Conservation (phyloP, 2,329 filamentous ascomycete species). For the Daldinia eschscholtzii region DNA sequence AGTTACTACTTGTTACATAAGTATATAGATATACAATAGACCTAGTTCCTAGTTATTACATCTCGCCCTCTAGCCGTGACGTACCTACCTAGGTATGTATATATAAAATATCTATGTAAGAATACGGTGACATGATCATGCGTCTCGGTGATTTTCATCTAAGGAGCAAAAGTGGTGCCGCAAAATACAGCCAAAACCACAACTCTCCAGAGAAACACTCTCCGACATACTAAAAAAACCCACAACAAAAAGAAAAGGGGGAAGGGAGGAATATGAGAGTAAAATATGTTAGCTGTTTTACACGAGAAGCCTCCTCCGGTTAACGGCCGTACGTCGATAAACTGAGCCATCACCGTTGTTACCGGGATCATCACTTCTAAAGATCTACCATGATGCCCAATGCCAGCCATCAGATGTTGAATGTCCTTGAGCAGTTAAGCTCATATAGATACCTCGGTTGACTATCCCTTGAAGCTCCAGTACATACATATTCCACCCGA, state of each 20-base stretch:
- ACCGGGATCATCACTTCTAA: neutral
- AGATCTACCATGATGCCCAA: neutral
- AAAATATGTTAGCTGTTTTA: conserved; percentile 1
- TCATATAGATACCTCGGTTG: neutral
- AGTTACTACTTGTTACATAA: too few relatives aligned
- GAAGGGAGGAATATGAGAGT: neutral
- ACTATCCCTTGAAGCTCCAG: neutral
- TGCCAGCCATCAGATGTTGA: neutral
- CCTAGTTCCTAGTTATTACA: too few relatives aligned
- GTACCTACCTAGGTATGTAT: too few relatives aligned
- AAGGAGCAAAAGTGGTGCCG: neutral
- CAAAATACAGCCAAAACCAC: conserved; percentile 2
- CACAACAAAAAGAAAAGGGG: neutral
- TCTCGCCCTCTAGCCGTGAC: too few relatives aligned
- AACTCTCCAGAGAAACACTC: neutral
- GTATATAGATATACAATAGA: too few relatives aligned
- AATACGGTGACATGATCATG: too few relatives aligned
- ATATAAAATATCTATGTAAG: too few relatives aligned
- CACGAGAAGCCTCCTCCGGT: neutral
- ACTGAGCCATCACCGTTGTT: neutral
- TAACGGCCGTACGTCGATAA: neutral
- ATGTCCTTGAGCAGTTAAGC: neutral
- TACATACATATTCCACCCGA: neutral
- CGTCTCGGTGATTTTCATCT: too few relatives aligned
- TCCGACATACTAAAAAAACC: neutral